Percentiles rank a stretch among this genome's conserved stretches.
Conservation (phyloP, 2,329 filamentous ascomycete species). For the Exophiala xenobiotica region DNA sequence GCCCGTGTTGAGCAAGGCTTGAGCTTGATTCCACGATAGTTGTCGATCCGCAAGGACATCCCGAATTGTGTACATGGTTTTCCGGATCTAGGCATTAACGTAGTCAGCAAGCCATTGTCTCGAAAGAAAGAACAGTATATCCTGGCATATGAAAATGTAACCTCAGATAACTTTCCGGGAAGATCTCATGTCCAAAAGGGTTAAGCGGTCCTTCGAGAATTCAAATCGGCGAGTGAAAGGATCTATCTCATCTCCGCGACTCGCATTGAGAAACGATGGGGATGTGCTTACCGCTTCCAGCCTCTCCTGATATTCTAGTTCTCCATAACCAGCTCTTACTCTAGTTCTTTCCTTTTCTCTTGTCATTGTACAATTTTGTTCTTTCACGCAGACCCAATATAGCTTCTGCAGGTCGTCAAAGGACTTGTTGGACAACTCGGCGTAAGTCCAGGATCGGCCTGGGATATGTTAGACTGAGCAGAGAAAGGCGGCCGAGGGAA, state of each 20-base stretch:
- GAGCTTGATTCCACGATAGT: neutral
- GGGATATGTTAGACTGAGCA: constrained; percentile 2
- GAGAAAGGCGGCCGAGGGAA: constrained; percentile 10
- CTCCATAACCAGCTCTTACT: constrained; percentile 70
- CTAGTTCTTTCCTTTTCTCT: constrained; percentile 67
- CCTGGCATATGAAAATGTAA: constrained; percentile 3
- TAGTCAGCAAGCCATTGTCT: neutral
- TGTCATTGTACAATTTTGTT: constrained; percentile 86
- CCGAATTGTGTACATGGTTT: constrained; percentile 13
- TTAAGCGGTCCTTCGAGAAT: constrained; percentile 32
- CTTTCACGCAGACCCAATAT: constrained; percentile 93
- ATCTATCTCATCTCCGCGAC: constrained; percentile 28
- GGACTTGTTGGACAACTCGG: constrained; percentile 83
- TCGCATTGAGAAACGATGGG: neutral
- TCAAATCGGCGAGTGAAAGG: constrained; percentile 38
- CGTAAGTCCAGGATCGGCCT: constrained; percentile 77
- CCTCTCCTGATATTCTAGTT: constrained; percentile 63
- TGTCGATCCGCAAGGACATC: constrained; percentile 15
- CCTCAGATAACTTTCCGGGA: constrained; percentile 27
- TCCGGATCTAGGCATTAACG: constrained; percentile 6
- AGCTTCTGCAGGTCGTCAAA: constrained; percentile 91
- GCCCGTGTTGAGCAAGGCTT: no score
- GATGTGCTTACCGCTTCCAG: constrained; percentile 61
- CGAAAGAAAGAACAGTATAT: neutral
- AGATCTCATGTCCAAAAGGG: constrained; percentile 30